phyloP scores from a whole-genome alignment of 2,329 filamentous ascomycete genomes.

The Paecilomyces dactylethromorphus region DNA sequence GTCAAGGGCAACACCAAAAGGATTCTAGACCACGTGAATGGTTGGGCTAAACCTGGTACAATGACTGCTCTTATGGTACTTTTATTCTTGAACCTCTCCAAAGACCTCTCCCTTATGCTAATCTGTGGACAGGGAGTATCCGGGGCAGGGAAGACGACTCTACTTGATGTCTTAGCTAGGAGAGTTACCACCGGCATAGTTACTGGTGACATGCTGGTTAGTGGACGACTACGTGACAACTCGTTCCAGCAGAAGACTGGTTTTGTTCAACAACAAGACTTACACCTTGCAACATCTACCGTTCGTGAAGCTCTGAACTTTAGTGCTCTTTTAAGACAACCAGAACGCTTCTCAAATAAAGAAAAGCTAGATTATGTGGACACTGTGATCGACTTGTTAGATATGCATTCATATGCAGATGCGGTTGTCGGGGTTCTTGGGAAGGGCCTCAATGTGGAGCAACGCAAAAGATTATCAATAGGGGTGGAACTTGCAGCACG shows the following conservation, averaged over 20 bases:
- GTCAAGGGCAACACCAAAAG: conserved; percentile 71
- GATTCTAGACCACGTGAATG: conserved; percentile 79
- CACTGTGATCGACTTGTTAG: conserved; percentile 82
- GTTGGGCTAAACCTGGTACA: conserved; percentile 93
- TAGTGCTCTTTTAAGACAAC: conserved; percentile 78
- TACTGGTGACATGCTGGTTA: conserved; percentile 75
- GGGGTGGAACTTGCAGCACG: conserved; percentile 95
- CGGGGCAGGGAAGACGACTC: conserved; percentile 85
- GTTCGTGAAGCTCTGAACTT: conserved; percentile 86
- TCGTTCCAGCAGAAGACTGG: conserved; percentile 90
- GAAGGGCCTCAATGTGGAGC: conserved; percentile 62
- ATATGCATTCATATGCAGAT: conserved; percentile 86
- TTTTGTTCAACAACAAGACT: conserved; percentile 88
- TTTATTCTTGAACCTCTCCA: too few relatives aligned
- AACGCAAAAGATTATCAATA: conserved; percentile 75
- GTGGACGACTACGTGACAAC: conserved; percentile 64
- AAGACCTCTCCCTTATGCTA: too few relatives aligned
- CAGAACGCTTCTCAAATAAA: conserved; percentile 58
- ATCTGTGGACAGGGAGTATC: conserved; percentile 56
- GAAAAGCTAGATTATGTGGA: conserved; percentile 87
- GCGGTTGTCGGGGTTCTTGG: conserved; percentile 89
- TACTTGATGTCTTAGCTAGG: conserved; percentile 78
- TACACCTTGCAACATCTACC: conserved; percentile 76
- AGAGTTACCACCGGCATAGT: conserved; percentile 89
- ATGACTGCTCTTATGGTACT: conserved; percentile 68